These are phyloP conservation scores for Theileria annulata DNA, from an alignment of 169 alveolate species.

Conservation along the genomic window DNA sequence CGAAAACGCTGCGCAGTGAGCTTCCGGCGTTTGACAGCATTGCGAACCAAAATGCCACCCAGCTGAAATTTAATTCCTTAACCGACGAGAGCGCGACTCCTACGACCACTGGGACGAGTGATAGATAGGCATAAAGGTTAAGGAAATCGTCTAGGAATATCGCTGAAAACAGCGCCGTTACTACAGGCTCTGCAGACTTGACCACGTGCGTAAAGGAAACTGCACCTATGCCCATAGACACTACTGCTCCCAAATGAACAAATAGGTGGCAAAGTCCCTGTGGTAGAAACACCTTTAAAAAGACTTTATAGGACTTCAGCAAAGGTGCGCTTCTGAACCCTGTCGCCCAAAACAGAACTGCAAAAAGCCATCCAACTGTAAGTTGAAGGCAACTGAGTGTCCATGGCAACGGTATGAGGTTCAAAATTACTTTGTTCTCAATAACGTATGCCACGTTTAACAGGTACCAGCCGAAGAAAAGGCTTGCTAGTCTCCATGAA, in stretches of 20 bases:
- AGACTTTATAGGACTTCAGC: slow-evolving; percentile 51
- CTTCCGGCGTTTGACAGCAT: slow-evolving; percentile 79
- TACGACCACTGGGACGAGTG: slow-evolving; percentile 73
- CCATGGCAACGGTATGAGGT: slow-evolving; percentile 76
- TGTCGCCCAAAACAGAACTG: slow-evolving; percentile 45
- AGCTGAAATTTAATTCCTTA: slow-evolving; percentile 77
- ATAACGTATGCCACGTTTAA: slow-evolving; percentile 76
- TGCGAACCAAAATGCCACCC: slow-evolving; percentile 79
- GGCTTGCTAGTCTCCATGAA: not conserved
- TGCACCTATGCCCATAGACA: slow-evolving; percentile 80
- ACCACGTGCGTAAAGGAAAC: slow-evolving; percentile 83
- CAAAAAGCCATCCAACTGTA: slow-evolving; percentile 72
- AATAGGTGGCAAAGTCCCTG: slow-evolving; percentile 78
- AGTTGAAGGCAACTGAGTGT: slow-evolving; percentile 73
- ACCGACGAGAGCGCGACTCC: slow-evolving; percentile 79
- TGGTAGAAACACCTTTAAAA: slow-evolving; percentile 68
- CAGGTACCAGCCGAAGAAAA: slow-evolving; percentile 74
- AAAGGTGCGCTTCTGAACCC: slow-evolving; percentile 62
- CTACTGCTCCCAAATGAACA: slow-evolving; percentile 84
- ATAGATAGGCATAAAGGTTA: slow-evolving; percentile 67
- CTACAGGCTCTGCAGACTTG: slow-evolving; percentile 83
- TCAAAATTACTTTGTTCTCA: slow-evolving; percentile 75
- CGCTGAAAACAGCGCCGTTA: slow-evolving; percentile 77
- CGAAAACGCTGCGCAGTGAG: slow-evolving; percentile 68
- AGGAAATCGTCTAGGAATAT: slow-evolving; percentile 64